phyloP scores from a whole-genome alignment of 805 yeast species.

The Clavispora fructus region DNA sequence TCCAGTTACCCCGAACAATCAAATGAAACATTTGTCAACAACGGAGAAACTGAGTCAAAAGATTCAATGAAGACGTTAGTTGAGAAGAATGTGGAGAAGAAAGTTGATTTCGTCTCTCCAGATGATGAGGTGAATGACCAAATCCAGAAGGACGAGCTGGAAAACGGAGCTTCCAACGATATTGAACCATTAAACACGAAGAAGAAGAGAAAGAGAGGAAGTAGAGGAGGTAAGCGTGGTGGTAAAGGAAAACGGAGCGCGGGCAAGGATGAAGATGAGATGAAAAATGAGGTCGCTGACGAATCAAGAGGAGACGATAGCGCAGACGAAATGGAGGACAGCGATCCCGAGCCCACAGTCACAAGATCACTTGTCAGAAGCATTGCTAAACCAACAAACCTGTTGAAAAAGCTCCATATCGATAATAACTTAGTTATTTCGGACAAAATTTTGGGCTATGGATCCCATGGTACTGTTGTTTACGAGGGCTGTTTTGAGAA shows the following conservation, averaged over 20 bases:
- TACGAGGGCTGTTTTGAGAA: conserved; percentile 85
- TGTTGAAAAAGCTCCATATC: conserved; percentile 31
- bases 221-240: conserved; percentile 72
- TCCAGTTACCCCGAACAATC: neutral
- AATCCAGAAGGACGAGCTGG: neutral
- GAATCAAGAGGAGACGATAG: conserved; percentile 6
- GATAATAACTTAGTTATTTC: conserved; percentile 58
- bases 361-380: conserved; percentile 27
- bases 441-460: conserved; percentile 81
- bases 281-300: neutral
- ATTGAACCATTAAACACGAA: conserved; percentile 18
- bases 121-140: neutral
- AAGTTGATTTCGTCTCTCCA: conserved; percentile 4
- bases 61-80: neutral
- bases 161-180: neutral
- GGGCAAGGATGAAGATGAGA: conserved; percentile 29
- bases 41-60: neutral
- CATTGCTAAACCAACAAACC: conserved; percentile 7
- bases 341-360: conserved; percentile 2
- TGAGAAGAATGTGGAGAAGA: conserved; percentile 12
- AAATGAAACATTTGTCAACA: neutral
- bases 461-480: conserved; percentile 95
- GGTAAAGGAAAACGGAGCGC: conserved; percentile 21
- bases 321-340: conserved; percentile 2
- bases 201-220: conserved; percentile 75